Percentiles rank a stretch among this genome's conserved stretches.
Evolutionary conservation across 2,329 filamentous ascomycete genomes (phyloP).

Genomic region (Aureobasidium zeae): DNA sequence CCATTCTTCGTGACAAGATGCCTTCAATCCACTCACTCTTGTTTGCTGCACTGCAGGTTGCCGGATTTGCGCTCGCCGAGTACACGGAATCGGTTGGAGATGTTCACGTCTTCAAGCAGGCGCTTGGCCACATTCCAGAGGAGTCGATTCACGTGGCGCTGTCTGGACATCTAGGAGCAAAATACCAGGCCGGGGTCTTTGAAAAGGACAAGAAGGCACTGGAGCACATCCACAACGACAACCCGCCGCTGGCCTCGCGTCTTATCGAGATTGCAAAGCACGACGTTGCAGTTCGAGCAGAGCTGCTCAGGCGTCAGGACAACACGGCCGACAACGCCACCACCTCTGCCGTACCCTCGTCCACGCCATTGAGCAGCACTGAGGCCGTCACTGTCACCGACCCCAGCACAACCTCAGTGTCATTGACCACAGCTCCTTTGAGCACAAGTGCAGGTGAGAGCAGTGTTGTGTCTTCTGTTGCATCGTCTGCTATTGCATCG

Average conservation of each 20-base stretch:
- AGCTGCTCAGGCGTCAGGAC: slow-evolving; percentile 35
- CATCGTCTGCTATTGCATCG: slow-evolving; percentile 16
- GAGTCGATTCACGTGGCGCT: slow-evolving; percentile 57
- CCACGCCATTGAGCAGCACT: slow-evolving; percentile 17
- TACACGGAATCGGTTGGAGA: slow-evolving; percentile 21
- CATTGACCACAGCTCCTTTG: slow-evolving; percentile 19
- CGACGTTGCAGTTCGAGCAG: slow-evolving; percentile 27
- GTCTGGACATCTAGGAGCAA: slow-evolving; percentile 51
- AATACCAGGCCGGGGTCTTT: slow-evolving; percentile 61
- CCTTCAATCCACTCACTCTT: slow-evolving; percentile 33
- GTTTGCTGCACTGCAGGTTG: slow-evolving; percentile 27
- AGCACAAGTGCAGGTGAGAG: slow-evolving; percentile 19
- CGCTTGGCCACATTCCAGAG: slow-evolving; percentile 49
- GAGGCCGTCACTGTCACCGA: slow-evolving; percentile 22
- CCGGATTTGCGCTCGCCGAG: slow-evolving; percentile 26
- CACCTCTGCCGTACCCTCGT: slow-evolving; percentile 18
- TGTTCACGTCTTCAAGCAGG: slow-evolving; percentile 41
- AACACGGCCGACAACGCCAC: slow-evolving; percentile 17
- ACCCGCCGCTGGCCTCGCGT: slow-evolving; percentile 53
- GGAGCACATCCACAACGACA: slow-evolving; percentile 51
- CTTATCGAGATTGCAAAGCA: slow-evolving; percentile 54
- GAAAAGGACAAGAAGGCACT: slow-evolving; percentile 54
- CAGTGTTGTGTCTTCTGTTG: slow-evolving; percentile 17
- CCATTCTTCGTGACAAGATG: slow-evolving; percentile 31
- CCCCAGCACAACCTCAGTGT: slow-evolving; percentile 22